Percentiles rank a stretch among this genome's conserved stretches.
These are phyloP conservation scores for Cercospora nicotianae DNA, from an alignment of 2,329 filamentous ascomycete genomes.

Conservation along the genomic window DNA sequence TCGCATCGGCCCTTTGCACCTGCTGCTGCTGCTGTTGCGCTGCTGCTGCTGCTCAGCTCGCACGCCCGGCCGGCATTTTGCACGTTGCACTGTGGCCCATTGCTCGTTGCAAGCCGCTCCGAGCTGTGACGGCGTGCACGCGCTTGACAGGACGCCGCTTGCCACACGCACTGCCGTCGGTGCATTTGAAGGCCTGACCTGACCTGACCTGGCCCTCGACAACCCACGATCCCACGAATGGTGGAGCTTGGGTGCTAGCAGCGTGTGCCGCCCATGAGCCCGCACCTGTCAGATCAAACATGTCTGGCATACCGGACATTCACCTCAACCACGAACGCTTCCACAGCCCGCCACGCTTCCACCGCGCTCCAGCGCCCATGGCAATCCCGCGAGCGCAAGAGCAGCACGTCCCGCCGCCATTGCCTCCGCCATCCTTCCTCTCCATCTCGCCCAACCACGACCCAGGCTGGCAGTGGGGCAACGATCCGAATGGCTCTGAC, in stretches of 20 bases:
- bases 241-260: conserved; percentile 19
- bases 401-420: conserved; percentile 56
- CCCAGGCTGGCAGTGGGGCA: conserved; percentile 63
- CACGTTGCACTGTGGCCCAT: background rate
- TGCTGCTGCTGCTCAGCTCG: conserved; percentile 19
- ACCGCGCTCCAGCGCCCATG: conserved; percentile 57
- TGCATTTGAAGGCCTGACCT: background rate
- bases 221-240: background rate
- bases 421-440: conserved; percentile 63
- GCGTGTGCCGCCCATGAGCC: conserved; percentile 16
- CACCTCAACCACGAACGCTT: conserved; percentile 43
- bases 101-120: conserved; percentile 4
- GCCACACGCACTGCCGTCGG: background rate
- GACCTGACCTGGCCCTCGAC: background rate
- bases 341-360: conserved; percentile 39
- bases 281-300: conserved; percentile 19
- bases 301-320: conserved; percentile 37
- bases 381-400: conserved; percentile 61
- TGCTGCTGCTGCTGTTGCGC: conserved; percentile 19
- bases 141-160: background rate
- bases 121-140: background rate
- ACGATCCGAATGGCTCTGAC: conserved; percentile 51
- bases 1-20: conserved; percentile 22
- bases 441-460: conserved; percentile 57
- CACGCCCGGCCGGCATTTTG: conserved; percentile 7